Evolutionary conservation across 768 basidiomycete genomes (phyloP), one percentile per base, ranked within the genome.

Genomic region (Boletus barrowsii): DNA sequence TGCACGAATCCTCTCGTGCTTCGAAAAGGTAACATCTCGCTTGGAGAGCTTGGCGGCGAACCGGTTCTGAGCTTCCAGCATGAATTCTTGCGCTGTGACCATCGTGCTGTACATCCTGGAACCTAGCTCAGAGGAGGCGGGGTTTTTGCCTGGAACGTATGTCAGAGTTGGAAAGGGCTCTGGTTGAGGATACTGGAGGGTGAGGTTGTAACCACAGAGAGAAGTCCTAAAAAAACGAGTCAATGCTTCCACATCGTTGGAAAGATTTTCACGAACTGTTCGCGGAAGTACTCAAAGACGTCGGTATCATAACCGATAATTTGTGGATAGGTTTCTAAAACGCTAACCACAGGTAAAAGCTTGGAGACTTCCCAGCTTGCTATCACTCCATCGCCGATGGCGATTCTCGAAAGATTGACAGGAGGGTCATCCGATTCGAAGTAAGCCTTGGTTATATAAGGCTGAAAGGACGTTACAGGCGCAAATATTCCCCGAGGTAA

Each of bases 381-480:
- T 17, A 88, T 75, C 10, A 83, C 70, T 11, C 82, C 85, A 68
- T 90, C 83, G 14, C 88, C 88, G 43, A 91, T 87, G 13, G 79
- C 83, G 49, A 90, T 80, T 65, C 83, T 85, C 1, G 80, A 73
- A 30, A 90, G 75, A 10, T 80, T 82, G 30, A 90, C 84, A 0
- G 88, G 88, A 13, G 87, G 86, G 33, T 80, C 77, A 0, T 74
- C 55, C 71, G 81, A 76, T 42, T 74, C 75, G 60, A 90, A 87
- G 65, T 87, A 85, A 13, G 85, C 74, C 68, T 88, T 87, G 58
- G 83, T 72, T 62, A 90, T 90, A 64, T 90, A 89, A 10, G 88
- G 87, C 86, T 89, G 8, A 24, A 15, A 37, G 39, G 26, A 33
- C 39, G 49, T 66, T 26, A 54, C 10, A 9, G 6, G 13, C 9